Base-by-base conservation (phyloP, 2,329 filamentous ascomycete species). In the Paramyrothecium roridum region DNA sequence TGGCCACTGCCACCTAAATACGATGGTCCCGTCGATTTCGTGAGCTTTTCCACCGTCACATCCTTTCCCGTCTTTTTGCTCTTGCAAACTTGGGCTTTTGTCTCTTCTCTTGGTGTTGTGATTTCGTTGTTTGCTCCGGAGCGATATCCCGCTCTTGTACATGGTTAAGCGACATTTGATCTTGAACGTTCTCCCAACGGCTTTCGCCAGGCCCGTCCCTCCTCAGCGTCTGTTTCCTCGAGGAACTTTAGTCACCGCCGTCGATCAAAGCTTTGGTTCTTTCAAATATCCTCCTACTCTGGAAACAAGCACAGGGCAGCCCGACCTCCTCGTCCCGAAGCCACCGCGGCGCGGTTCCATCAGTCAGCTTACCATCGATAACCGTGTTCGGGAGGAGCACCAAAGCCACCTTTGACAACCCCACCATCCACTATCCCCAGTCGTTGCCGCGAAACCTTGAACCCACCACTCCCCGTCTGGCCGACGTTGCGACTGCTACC, bases 1-100 rank as follows among this genome's bases (percentile, higher is more conserved):
- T 58, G 56, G 57, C 58, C 54, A 58, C 61, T 54, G 58, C 61
- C 60, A 63, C 58, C 64, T 67, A 65, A 69, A 68, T 66, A 67
- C 62, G 58, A 62, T 59, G 54, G 58, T 60, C 58, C 63, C 61
- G 63, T 65, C 60, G 59, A 58, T 56, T 56, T 55, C 54, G 50
- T 59, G 56, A 61, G 61, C 54, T 57, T 63, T 57, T 60, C 62
- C 63, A 59, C 55, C 64, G 53, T 56, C 55, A 56, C 57, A 48
- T 40, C 54, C 55, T 50, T 62, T 50, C 54, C 55, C 57, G 53
- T 53, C 55, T 52, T 58, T 55, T 64, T 59, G 52, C 49, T 52
- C 58, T 43, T 57, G 26, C 26, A 30, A 10, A 30, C 10, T 52
- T 56, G 45, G 54, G 58, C 55, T 54, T 37, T 43, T 43, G 37